Percentiles rank a stretch among this genome's conserved stretches.
Conservation (phyloP, 78 protist species). For the Pigoraptor vietnamica region DNA sequence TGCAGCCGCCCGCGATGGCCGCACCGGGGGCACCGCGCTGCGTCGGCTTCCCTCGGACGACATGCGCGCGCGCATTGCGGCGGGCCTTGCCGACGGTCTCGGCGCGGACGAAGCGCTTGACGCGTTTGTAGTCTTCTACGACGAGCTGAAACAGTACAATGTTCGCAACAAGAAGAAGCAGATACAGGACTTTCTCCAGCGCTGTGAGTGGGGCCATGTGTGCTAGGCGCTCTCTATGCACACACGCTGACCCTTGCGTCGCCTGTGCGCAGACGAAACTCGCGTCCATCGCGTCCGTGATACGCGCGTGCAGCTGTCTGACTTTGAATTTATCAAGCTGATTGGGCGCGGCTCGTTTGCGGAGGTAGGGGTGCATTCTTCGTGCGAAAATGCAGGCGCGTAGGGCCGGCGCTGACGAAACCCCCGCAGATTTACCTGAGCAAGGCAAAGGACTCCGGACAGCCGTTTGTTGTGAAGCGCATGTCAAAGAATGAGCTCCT, state of each 20-base stretch:
- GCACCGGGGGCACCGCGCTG: not conserved
- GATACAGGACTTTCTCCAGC: not conserved
- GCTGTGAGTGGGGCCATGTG: not conserved
- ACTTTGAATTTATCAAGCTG: conserved; percentile 12
- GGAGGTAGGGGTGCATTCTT: not conserved
- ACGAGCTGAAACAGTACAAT: not conserved
- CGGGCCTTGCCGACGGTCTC: not conserved
- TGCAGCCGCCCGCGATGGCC: not conserved
- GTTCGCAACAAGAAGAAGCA: not conserved
- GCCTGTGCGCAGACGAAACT: not conserved
- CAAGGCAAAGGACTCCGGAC: not conserved
- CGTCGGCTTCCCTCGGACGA: not conserved
- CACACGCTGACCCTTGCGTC: too few relatives aligned
- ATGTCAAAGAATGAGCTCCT: conserved; percentile 39
- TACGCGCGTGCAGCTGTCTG: not conserved
- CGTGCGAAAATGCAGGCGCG: not conserved
- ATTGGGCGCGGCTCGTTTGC: conserved; percentile 65
- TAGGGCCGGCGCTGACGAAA: not conserved
- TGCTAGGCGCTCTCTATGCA: too few relatives aligned
- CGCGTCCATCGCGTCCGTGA: not conserved
- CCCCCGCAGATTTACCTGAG: not conserved
- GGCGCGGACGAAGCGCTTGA: not conserved
- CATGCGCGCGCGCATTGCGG: not conserved
- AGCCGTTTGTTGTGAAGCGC: conserved; percentile 40
- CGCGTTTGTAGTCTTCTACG: not conserved